Evolutionary conservation across 768 basidiomycete species (phyloP), one percentile per base, ranked within the genome.

Genomic region (Termitomyces sp.): DNA sequence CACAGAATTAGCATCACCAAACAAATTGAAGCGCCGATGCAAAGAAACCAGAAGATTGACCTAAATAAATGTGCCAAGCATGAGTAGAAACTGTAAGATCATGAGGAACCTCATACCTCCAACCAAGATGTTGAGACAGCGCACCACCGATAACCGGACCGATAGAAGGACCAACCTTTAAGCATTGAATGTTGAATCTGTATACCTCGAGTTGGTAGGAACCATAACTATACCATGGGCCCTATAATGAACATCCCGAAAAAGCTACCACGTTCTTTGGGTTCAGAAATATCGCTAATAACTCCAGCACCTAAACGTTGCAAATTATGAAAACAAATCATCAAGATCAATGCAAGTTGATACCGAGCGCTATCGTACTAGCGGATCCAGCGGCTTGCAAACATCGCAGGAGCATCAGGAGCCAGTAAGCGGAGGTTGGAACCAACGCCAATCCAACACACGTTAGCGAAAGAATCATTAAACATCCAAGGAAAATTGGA

Each of bases 311-410:
- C 86, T 84, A 32, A 35, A 33, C 26, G 50, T 16, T 22, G 9
- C 32, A 14, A 12, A 18, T 45, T 46, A 36, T n/a, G 12, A 42
- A 32, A 43, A 14, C 28, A 22, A 16, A 7, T 13, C 40, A 6
- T 14, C 30, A 12, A 6, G 14, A 18, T 10, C 4, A 28, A 20
- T 35, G 8, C n/a, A 30, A 65, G 67, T 44, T 30, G 3, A 43
- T 66, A 81, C 89, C 88, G 22, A 92, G 74, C 0, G 89, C 89
- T 59, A 91, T 77, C 0, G 88, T 90, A 57, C 89, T 89, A 0
- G 90, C 88, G 2, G 86, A 90, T 1, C 92, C 91, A 3, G 85
- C 79, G 2, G 88, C 85, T 74, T 94, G 92, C 3, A 93, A 38
- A 59, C 87, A 90, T 24, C 92, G 81, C n/a, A 94, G 77, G 16